Evolutionary conservation across 371 early-diverging fungal species (phyloP), one percentile per base, ranked within the genome.

Genomic region (Lichtheimia ornata): DNA sequence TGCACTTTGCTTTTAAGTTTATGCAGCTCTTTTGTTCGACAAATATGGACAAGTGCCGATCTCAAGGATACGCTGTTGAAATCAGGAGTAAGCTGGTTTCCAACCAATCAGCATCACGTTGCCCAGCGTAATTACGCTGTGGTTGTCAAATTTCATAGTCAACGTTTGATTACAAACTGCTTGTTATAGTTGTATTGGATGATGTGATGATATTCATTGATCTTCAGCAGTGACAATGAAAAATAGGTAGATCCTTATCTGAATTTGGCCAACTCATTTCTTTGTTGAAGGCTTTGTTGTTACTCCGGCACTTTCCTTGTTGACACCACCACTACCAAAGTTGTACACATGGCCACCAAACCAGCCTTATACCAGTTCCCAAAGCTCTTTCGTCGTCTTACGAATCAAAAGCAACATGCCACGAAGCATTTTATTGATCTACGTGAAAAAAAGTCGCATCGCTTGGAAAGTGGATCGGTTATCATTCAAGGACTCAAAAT

Each of bases 401-500:
- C 44, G 4, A 71, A 59, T 24, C 67, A 69, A 61, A 66, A 66
- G 2, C 61, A 74, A 17, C n/a, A 45, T 7, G 42, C 27, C 0
- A 66, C 63, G 2, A 64, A 71, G 14, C 79, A 79, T 49, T 58
- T 77, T 7, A 66, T 76, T 17, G 41, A 62, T 7, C 27, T 82
- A n/a, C 58, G 76, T 15, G 76, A 76, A 50, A 69, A 63, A 14
- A 75, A 70, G 30, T 52, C 62, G 7, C 75, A 80, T 50, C 68
- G 83, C 4, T 9, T 53, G 5, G 70, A 76, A 17, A 45, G 75
- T 2, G 11, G 59, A 7, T 22, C 59, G 5, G 73, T 69, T 15
- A 5, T 80, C 4, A 72, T 83, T 5, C 83, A 76, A 58, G 80
- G 80, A 1, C 35, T 66, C 14, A 71, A 74, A 40, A 72, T 68